Conservation (phyloP, 2,329 filamentous ascomycete species). For the Calonectria multiphialidica region DNA sequence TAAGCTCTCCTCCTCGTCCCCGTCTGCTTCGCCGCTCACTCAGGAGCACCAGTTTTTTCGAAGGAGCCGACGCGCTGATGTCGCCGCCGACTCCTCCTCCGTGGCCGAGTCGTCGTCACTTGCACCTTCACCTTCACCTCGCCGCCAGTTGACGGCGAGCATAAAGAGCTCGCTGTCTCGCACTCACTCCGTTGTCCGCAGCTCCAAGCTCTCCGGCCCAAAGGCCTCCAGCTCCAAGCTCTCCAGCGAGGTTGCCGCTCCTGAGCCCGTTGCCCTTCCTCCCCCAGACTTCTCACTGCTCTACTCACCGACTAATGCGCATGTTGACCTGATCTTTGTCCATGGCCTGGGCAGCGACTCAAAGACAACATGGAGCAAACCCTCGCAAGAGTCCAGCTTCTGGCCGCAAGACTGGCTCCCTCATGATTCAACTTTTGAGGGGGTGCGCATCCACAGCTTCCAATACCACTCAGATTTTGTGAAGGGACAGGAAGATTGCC, state of each 20-base stretch:
- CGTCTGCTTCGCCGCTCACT: background rate
- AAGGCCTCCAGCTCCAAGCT: background rate
- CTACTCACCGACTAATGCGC: slow-evolving; percentile 32
- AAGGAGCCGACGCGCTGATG: slow-evolving; percentile 25
- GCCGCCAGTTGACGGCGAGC: slow-evolving; percentile 10
- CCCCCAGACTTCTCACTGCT: slow-evolving; percentile 38
- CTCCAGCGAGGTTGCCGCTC: background rate
- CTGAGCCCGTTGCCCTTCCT: slow-evolving; percentile 6
- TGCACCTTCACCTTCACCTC: slow-evolving; percentile 2
- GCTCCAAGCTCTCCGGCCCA: no score
- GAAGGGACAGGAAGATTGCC: slow-evolving; percentile 38
- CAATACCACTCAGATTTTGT: slow-evolving; percentile 50
- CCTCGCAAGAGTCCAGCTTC: slow-evolving; percentile 38
- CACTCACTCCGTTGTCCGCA: background rate
- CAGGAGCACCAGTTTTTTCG: slow-evolving; percentile 26
- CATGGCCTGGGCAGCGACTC: slow-evolving; percentile 55
- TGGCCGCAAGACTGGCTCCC: slow-evolving; percentile 50
- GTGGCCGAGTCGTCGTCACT: no score
- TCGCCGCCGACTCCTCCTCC: slow-evolving; percentile 15
- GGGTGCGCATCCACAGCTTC: slow-evolving; percentile 43
- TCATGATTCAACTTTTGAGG: slow-evolving; percentile 42
- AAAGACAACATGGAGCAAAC: slow-evolving; percentile 53
- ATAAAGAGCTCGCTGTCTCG: slow-evolving; percentile 25
- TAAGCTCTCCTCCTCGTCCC: background rate
- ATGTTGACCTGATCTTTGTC: slow-evolving; percentile 50